These are phyloP conservation scores for Imleria badia DNA, from an alignment of 768 basidiomycete species.

Conservation along the genomic window DNA sequence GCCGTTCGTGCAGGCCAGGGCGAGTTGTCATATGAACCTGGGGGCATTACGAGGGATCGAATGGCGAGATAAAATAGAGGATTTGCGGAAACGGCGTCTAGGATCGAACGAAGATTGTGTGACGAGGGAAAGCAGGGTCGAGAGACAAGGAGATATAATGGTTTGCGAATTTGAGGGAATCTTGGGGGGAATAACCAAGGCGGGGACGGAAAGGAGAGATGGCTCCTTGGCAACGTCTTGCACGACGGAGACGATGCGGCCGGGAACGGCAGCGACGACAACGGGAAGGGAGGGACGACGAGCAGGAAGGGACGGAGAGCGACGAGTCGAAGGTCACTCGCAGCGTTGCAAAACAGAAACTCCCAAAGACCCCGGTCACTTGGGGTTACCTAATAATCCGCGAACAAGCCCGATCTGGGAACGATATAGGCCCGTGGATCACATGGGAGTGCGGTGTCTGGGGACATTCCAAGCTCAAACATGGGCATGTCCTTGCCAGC, in stretches of 20 bases:
- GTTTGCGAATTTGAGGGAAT: constrained; percentile 10
- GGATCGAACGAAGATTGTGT: constrained; percentile 21
- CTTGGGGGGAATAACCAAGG: constrained; percentile 12
- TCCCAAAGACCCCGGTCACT: constrained; percentile 34
- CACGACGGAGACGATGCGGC: constrained; percentile 25
- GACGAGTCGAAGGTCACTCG: constrained; percentile 30
- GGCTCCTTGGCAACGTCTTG: constrained; percentile 18
- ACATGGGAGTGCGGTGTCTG: constrained; percentile 7
- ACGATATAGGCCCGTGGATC: background rate
- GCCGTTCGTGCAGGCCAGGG: constrained; percentile 49
- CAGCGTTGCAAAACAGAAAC: constrained; percentile 37
- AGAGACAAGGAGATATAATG: constrained; percentile 29
- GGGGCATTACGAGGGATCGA: constrained; percentile 36
- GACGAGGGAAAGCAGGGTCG: constrained; percentile 21
- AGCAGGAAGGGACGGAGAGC: constrained; percentile 31
- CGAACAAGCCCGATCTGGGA: too few species aligned
- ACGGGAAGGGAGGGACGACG: constrained; percentile 26
- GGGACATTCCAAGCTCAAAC: background rate
- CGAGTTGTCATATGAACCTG: constrained; percentile 31
- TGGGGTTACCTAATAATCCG: constrained; percentile 15
- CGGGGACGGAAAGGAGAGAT: constrained; percentile 30
- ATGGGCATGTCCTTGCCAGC: background rate
- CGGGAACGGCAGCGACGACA: constrained; percentile 20
- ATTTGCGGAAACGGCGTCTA: constrained; percentile 18
- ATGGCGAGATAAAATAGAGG: constrained; percentile 22